Evolutionary conservation across 1,284 basidiomycete genomes (phyloP).

Genomic region (Mycena sp.): DNA sequence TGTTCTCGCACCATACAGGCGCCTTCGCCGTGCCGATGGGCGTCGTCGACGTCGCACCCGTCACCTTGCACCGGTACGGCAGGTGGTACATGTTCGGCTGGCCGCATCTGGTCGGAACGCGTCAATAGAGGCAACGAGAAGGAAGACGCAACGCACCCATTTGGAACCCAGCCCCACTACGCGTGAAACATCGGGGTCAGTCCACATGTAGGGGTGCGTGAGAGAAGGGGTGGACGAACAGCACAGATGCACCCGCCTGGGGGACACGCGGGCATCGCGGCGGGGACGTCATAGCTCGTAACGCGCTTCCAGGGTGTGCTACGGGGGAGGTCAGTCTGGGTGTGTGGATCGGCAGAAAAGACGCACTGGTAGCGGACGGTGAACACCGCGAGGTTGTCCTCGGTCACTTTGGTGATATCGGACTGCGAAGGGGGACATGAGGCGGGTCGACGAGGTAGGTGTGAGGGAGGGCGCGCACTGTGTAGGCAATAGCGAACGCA

Average conservation of each 20-base stretch:
- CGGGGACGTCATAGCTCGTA: slow-evolving; percentile 55
- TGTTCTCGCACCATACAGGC: slow-evolving; percentile 56
- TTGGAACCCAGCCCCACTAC: slow-evolving; percentile 57
- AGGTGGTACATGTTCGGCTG: slow-evolving; percentile 57
- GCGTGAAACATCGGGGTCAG: too few species aligned
- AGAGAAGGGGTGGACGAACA: slow-evolving; percentile 41
- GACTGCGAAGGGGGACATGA: slow-evolving; percentile 38
- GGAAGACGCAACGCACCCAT: slow-evolving; percentile 36
- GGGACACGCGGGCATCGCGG: slow-evolving; percentile 56
- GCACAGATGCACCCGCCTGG: slow-evolving; percentile 57
- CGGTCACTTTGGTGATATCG: slow-evolving; percentile 43
- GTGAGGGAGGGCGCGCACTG: slow-evolving; percentile 34
- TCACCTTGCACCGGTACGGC: slow-evolving; percentile 54
- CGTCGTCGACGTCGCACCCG: slow-evolving; percentile 46
- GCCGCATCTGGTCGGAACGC: slow-evolving; percentile 44
- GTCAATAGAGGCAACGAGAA: neutral
- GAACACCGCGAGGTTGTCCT: slow-evolving; percentile 45
- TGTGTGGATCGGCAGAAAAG: too few species aligned
- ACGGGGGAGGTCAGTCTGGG: too few species aligned
- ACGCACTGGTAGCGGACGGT: slow-evolving; percentile 44
- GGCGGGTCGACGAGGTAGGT: neutral
- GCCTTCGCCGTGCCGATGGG: slow-evolving; percentile 49
- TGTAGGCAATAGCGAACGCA: slow-evolving; percentile 57
- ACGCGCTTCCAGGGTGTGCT: slow-evolving; percentile 61
- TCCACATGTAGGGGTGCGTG: neutral